These are phyloP conservation scores for Rosa lucieae DNA, from an alignment of 306 rosid genomes.

Conservation along the genomic window DNA sequence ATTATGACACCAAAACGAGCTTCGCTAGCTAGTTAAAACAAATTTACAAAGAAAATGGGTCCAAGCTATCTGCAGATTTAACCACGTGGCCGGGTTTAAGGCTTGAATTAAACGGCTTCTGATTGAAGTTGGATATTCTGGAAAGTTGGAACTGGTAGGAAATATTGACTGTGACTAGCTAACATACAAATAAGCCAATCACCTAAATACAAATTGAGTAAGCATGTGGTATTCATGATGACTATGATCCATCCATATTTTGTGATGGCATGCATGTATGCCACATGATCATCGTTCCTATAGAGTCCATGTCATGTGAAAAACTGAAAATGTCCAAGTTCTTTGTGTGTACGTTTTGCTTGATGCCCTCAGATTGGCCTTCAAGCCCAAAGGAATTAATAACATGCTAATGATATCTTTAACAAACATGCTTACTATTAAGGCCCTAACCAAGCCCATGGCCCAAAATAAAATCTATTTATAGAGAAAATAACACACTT, in stretches of 20 bases:
- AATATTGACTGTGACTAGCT: not conserved
- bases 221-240: not conserved
- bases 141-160: constrained; percentile 4
- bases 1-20: not conserved
- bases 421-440: not conserved
- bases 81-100: not conserved
- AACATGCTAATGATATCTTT: too few relatives aligned
- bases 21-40: not conserved
- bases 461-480: not conserved
- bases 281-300: not conserved
- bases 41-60: not conserved
- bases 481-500: not conserved
- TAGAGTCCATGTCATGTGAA: too few relatives aligned
- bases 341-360: not conserved
- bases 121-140: not conserved
- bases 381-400: not conserved
- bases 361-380: not conserved
- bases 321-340: too few relatives aligned
- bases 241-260: not conserved
- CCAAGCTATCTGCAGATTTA: not conserved
- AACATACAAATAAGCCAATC: not conserved
- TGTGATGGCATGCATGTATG: not conserved
- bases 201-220: not conserved
- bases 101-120: not conserved
- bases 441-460: not conserved